phyloP scores from a whole-genome alignment of 441 rosid species.

The Syzygium syzygioides region DNA sequence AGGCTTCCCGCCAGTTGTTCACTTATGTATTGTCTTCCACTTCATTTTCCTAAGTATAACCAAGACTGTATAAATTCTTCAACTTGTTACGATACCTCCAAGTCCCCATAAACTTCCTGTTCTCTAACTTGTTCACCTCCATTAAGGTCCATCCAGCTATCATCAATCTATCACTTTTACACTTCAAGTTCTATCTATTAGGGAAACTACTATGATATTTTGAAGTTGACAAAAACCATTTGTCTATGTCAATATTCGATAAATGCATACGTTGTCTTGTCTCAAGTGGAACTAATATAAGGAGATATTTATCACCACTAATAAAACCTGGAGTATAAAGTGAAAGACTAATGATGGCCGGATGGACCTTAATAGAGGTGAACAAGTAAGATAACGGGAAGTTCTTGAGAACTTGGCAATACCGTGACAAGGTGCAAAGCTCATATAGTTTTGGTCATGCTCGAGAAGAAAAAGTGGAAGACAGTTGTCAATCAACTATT shows the following conservation, averaged over 20 bases:
- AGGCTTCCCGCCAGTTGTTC: background rate
- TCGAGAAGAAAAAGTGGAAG: background rate
- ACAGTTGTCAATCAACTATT: background rate
- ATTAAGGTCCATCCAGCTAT: background rate
- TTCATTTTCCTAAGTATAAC: background rate
- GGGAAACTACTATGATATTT: background rate
- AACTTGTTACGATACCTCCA: background rate
- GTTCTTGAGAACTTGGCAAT: background rate
- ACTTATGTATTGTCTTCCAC: background rate
- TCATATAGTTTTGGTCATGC: background rate
- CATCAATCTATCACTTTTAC: background rate
- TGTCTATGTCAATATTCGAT: background rate
- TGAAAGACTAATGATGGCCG: background rate
- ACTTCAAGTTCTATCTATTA: background rate
- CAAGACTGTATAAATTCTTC: background rate
- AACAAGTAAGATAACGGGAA: background rate
- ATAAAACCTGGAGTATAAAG: background rate
- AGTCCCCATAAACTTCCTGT: background rate
- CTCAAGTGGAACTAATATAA: background rate
- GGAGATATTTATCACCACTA: background rate
- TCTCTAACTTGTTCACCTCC: background rate
- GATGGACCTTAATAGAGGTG: background rate
- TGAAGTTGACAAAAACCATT: background rate
- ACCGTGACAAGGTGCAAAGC: background rate
- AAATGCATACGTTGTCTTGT: background rate